phyloP scores from a whole-genome alignment of 2,329 filamentous ascomycete genomes.

The Neopestalotiopsis sp. region DNA sequence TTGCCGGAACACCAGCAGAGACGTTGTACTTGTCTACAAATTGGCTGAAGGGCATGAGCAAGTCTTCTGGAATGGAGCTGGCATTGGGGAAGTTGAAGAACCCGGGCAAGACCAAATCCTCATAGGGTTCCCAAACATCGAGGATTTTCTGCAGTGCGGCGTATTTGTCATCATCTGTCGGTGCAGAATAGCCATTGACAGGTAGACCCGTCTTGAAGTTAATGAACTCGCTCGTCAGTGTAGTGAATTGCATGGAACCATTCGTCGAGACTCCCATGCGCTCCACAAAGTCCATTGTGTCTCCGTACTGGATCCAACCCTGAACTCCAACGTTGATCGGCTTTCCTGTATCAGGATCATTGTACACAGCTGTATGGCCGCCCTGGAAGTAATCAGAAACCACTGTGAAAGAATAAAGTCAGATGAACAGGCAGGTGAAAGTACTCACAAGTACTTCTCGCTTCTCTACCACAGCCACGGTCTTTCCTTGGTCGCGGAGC shows the following conservation, averaged over 20 bases:
- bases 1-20: constrained; percentile 46
- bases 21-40: constrained; percentile 55
- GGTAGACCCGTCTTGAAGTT: constrained; percentile 38
- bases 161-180: constrained; percentile 16
- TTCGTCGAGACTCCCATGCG: constrained; percentile 43
- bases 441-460: constrained; percentile 30
- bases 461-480: constrained; percentile 42
- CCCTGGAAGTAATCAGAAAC: constrained; percentile 33
- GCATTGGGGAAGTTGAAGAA: constrained; percentile 44
- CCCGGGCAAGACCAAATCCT: constrained; percentile 6
- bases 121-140: constrained; percentile 30
- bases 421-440: constrained; percentile 38
- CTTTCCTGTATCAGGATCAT: constrained; percentile 42
- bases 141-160: constrained; percentile 22
- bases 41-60: constrained; percentile 52
- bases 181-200: constrained; percentile 21
- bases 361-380: constrained; percentile 56
- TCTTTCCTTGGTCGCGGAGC: constrained; percentile 40
- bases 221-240: constrained; percentile 27
- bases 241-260: constrained; percentile 30
- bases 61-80: constrained; percentile 46
- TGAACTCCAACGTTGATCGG: constrained; percentile 43
- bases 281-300: constrained; percentile 48
- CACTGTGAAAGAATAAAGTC: constrained; percentile 32
- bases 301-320: constrained; percentile 42